A percentile compares a stretch with the other conserved stretches of the same genome.
phyloP scores from a whole-genome alignment of 306 rosid genomes.

The Notholithocarpus densiflorus region DNA sequence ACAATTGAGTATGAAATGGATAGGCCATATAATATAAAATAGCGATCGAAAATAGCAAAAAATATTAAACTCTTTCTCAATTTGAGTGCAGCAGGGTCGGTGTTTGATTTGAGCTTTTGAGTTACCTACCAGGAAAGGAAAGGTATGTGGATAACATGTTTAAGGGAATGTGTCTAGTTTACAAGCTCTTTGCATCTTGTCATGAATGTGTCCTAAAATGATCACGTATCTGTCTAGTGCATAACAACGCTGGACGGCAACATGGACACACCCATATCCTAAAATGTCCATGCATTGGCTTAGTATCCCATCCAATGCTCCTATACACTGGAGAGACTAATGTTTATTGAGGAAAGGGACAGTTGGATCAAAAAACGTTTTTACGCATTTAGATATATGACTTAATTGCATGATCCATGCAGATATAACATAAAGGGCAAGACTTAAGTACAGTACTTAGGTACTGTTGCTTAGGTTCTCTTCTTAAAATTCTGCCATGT shows the following conservation, averaged over 20 bases:
- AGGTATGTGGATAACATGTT: not conserved
- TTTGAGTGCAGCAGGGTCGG: conserved; percentile 17
- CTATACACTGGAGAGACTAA: too few species aligned
- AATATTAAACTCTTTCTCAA: conserved; percentile 10
- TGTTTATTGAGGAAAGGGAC: too few species aligned
- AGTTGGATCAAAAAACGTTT: not conserved
- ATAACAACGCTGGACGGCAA: too few species aligned
- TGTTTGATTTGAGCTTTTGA: conserved; percentile 3
- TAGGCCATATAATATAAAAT: not conserved
- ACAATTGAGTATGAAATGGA: conserved; percentile 17
- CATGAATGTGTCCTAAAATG: not conserved
- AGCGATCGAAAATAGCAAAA: not conserved
- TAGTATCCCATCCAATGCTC: too few species aligned
- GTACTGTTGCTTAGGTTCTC: too few species aligned
- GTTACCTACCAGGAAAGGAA: conserved; percentile 16
- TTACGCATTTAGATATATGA: not conserved
- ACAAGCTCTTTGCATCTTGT: not conserved
- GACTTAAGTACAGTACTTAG: too few species aligned
- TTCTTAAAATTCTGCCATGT: too few species aligned
- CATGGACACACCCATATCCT: too few species aligned
- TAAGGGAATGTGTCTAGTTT: conserved; percentile 13
- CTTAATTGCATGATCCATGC: not conserved
- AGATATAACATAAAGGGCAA: not conserved
- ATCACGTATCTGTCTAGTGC: too few species aligned
- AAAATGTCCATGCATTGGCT: too few species aligned